Conservation (phyloP, 2,329 filamentous ascomycete species). For the Chalaropsis thielavioides region DNA sequence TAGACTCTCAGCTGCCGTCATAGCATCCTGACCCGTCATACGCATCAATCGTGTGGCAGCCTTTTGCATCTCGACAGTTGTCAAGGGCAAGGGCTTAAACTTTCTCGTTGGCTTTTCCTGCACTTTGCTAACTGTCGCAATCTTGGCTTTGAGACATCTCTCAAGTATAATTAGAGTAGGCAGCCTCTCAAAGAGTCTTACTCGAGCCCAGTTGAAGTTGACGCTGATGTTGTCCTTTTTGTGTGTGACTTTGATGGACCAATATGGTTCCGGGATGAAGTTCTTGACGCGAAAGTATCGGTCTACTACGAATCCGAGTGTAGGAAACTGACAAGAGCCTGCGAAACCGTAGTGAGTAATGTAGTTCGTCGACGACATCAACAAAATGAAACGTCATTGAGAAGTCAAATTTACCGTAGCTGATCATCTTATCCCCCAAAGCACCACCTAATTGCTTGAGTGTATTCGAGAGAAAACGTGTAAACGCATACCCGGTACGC, state of each 20-base stretch:
- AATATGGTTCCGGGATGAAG: constrained; percentile 84
- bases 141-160: constrained; percentile 61
- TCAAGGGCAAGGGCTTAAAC: constrained; percentile 85
- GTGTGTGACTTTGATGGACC: constrained; percentile 78
- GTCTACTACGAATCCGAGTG: constrained; percentile 91
- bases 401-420: constrained; percentile 49
- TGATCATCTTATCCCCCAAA: constrained; percentile 52
- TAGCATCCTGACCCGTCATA: constrained; percentile 84
- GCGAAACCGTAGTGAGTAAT: neutral
- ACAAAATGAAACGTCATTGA: neutral
- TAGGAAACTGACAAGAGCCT: constrained; percentile 93
- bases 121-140: constrained; percentile 68
- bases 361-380: neutral
- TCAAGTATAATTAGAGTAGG: constrained; percentile 72
- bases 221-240: constrained; percentile 63
- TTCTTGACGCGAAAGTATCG: constrained; percentile 87
- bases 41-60: constrained; percentile 76
- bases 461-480: constrained; percentile 67
- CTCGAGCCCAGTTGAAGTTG: constrained; percentile 69
- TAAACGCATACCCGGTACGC: constrained; percentile 84
- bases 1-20: constrained; percentile 72
- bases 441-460: constrained; percentile 58
- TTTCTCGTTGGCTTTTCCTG: constrained; percentile 85
- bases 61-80: constrained; percentile 92
- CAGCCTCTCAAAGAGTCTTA: constrained; percentile 76